Evolutionary conservation across 192 early-diverging fungal species (phyloP), one percentile per base, ranked within the genome.

Genomic region (Dispira simplex): DNA sequence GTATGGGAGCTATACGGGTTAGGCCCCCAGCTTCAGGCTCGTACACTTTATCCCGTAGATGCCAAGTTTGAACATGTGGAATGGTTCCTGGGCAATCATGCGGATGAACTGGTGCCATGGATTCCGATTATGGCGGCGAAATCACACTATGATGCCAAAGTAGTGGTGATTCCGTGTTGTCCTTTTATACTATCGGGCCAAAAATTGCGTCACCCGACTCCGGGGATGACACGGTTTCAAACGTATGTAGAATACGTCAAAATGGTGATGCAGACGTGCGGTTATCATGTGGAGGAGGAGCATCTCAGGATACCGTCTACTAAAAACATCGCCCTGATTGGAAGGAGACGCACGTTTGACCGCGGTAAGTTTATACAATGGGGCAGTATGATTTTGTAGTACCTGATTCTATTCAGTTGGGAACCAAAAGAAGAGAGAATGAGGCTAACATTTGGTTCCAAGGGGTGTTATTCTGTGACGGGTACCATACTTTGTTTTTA

Each of bases 41-140:
- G 79, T 59, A 84, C 85, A 0, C 46, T 92, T 4, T 70, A 78
- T 18, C 84, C 84, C 10, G 63, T 71, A 13, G 67, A 67, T 16
- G 74, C 63, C 44, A 54, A 48, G 23, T 82, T 77, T 52, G 71
- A 73, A 10, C 72, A 80, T 46, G 73, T 67, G 16, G 79, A 85
- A 63, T 93, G 90, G 89, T 70, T 93, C 21, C 85, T 93, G 62
- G 91, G 88, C 6, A 93, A 93, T 75, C 91, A 93, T 65, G 85
- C 91, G 3, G 91, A 93, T 68, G 91, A 93, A 67, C 74, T 93
- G 32, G 86, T 85, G 13, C 85, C 87, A 21, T 93, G 91, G 85
- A 83, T 90, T 26, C 89, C 90, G 16, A 81, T 89, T 26, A 85
- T 91, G 44, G 84, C 88, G 1, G 71, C 83, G 0, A 68, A 71